Evolutionary conservation across 1,284 basidiomycete genomes (phyloP).

Genomic region (Boletellus dicymbophilus): DNA sequence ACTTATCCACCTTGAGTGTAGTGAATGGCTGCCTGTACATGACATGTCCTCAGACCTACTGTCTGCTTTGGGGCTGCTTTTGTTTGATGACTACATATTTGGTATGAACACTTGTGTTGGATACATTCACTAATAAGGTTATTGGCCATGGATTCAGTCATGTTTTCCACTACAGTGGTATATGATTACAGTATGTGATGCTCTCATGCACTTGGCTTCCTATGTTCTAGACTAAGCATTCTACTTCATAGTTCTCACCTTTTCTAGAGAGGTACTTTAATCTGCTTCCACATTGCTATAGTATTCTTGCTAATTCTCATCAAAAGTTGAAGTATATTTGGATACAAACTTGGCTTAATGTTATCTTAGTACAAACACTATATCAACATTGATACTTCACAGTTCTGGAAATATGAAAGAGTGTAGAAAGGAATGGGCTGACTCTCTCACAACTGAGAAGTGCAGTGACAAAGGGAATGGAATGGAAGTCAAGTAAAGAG

Average conservation of each 20-base stretch:
- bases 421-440: no score
- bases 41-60: background rate
- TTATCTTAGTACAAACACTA: background rate
- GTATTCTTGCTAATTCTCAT: background rate
- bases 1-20: no score
- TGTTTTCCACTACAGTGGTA: background rate
- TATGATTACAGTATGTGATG: background rate
- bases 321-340: background rate
- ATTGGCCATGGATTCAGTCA: background rate
- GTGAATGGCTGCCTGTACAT: no score
- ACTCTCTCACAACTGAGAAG: no score
- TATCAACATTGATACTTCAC: background rate
- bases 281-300: background rate
- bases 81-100: background rate
- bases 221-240: no score
- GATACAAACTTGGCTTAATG: no score
- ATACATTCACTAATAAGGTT: background rate
- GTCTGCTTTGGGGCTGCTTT: background rate
- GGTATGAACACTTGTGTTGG: background rate
- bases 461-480: no score
- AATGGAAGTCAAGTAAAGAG: no score
- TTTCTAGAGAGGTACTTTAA: background rate
- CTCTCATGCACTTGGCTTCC: background rate
- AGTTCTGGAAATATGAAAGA: no score
- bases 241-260: background rate